A percentile compares a stretch with the other conserved stretches of the same genome.
phyloP scores from a whole-genome alignment of 75 land plant genomes.

The Selaginella moellendorffii region DNA sequence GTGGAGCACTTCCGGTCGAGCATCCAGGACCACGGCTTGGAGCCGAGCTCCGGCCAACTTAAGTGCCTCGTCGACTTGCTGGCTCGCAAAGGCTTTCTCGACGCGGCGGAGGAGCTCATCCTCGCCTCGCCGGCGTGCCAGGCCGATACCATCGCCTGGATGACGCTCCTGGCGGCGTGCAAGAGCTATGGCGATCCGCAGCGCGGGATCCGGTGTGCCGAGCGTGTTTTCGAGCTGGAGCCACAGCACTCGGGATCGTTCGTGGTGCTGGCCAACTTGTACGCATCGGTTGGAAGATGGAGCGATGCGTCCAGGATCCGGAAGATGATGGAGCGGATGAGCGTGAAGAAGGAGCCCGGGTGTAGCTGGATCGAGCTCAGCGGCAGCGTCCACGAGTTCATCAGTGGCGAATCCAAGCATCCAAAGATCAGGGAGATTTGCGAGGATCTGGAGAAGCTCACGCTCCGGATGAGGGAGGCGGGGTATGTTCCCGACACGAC shows the following conservation, averaged over 20 bases:
- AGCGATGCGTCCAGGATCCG: constrained; percentile 25
- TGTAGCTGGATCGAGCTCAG: constrained; percentile 58
- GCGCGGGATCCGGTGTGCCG: constrained; percentile 32
- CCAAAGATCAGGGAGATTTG: constrained; percentile 29
- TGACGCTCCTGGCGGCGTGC: constrained; percentile 41
- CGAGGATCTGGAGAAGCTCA: constrained; percentile 14
- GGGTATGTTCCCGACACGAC: constrained; percentile 37
- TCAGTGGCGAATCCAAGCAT: constrained; percentile 34
- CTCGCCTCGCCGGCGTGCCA: constrained; percentile 35
- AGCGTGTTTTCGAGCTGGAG: constrained; percentile 26
- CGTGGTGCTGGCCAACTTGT: constrained; percentile 40
- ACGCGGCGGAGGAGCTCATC: constrained; percentile 35
- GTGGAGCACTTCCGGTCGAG: constrained; percentile 26
- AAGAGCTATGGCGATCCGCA: constrained; percentile 33
- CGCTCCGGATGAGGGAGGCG: constrained; percentile 18
- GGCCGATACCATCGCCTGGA: constrained; percentile 29
- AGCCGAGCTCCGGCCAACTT: constrained; percentile 32
- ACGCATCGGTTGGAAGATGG: constrained; percentile 32
- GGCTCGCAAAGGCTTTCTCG: constrained; percentile 40
- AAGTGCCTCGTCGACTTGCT: constrained; percentile 45
- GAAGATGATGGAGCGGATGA: constrained; percentile 35
- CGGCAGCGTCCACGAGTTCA: constrained; percentile 32
- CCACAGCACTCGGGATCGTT: constrained; percentile 38
- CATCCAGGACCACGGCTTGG: constrained; percentile 21
- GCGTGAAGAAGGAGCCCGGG: constrained; percentile 47